Evolutionary conservation across 257 asterid species (phyloP).

Genomic region (Marsdenia floribunda): DNA sequence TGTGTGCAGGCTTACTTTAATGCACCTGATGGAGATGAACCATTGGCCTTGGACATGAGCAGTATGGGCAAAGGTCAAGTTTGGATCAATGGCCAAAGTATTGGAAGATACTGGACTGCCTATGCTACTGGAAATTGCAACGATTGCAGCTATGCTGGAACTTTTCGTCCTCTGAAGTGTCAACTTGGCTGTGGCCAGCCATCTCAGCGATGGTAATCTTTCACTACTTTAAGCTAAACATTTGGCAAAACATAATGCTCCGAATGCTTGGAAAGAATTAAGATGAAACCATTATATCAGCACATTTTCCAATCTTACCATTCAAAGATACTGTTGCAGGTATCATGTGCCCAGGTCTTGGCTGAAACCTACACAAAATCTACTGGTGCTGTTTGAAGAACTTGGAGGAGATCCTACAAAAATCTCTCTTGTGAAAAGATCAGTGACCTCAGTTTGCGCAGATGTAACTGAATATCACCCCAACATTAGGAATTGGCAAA

Average conservation of each 20-base stretch:
- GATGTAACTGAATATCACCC: slow-evolving; percentile 87
- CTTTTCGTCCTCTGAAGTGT: slow-evolving; percentile 68
- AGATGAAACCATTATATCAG: neutral
- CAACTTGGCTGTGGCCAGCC: slow-evolving; percentile 87
- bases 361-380: slow-evolving; percentile 72
- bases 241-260: neutral
- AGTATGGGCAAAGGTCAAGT: slow-evolving; percentile 95
- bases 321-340: slow-evolving; percentile 40
- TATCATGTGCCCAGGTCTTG: slow-evolving; percentile 88
- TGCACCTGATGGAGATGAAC: slow-evolving; percentile 78
- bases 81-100: slow-evolving; percentile 84
- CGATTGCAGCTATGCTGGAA: slow-evolving; percentile 53
- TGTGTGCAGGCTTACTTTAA: slow-evolving; percentile 59
- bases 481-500: slow-evolving; percentile 69
- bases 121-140: slow-evolving; percentile 70
- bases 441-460: slow-evolving; percentile 69
- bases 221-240: neutral
- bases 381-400: slow-evolving; percentile 83
- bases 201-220: slow-evolving; percentile 72
- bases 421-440: slow-evolving; percentile 69
- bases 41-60: slow-evolving; percentile 85
- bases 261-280: neutral
- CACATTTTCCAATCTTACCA: neutral
- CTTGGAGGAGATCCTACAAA: slow-evolving; percentile 84
- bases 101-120: slow-evolving; percentile 86